Percentiles rank a stretch among this genome's conserved stretches.
Evolutionary conservation across 2,329 filamentous ascomycete species (phyloP).

Genomic region (Epichloe sibirici): DNA sequence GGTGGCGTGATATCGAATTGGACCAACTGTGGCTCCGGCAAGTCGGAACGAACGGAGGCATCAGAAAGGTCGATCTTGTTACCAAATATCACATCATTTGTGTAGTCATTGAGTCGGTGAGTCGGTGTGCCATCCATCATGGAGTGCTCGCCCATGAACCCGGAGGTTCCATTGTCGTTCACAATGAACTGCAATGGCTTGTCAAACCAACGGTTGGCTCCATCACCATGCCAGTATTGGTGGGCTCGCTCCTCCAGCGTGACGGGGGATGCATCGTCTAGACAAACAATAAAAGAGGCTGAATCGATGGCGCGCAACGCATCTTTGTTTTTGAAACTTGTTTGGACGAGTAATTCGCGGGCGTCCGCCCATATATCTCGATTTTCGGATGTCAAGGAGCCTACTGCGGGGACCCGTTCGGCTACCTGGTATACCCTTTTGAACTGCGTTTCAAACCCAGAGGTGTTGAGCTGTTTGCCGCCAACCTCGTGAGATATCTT

Average conservation of each 20-base stretch:
- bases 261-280: conserved; percentile 82
- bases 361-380: conserved; percentile 87
- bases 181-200: conserved; percentile 97
- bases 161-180: conserved; percentile 94
- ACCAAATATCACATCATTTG: conserved; percentile 83
- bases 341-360: conserved; percentile 60
- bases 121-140: conserved; percentile 99
- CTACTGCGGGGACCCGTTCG: conserved; percentile 61
- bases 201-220: conserved; percentile 92
- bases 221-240: conserved; percentile 97
- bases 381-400: conserved; percentile 80
- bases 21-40: conserved; percentile 68
- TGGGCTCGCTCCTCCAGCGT: conserved; percentile 91
- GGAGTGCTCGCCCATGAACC: conserved; percentile 96
- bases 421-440: conserved; percentile 67
- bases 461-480: conserved; percentile 75
- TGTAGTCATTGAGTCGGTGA: conserved; percentile 89
- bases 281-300: conserved; percentile 79
- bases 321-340: conserved; percentile 67
- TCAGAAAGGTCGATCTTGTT: conserved; percentile 88
- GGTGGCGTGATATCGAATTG: conserved; percentile 67
- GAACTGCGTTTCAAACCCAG: conserved; percentile 87
- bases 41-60: conserved; percentile 62
- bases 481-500: conserved; percentile 74
- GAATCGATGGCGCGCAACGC: conserved; percentile 75